Conservation (phyloP, 306 rosid genomes). For the Malus sylvestris region DNA sequence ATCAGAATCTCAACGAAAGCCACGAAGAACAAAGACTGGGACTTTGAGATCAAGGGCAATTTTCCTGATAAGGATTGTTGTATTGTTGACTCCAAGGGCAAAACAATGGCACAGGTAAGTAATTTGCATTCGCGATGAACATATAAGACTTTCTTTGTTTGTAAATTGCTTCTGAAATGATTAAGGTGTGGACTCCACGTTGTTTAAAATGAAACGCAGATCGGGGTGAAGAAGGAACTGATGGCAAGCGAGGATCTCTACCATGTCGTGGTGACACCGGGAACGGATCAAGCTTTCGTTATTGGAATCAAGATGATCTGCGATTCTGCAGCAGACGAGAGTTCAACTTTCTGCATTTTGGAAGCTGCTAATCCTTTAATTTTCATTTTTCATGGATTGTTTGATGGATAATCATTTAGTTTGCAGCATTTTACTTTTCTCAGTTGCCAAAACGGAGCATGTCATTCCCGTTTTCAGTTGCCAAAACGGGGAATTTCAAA, state of each 20-base stretch:
- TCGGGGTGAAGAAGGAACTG: constrained; percentile 29
- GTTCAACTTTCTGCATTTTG: constrained; percentile 5
- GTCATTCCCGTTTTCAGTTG: background rate
- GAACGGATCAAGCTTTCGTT: constrained; percentile 46
- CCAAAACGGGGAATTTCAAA: no score
- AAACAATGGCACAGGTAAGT: constrained; percentile 31
- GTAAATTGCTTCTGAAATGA: background rate
- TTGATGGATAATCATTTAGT: background rate
- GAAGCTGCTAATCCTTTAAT: background rate
- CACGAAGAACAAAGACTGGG: constrained; percentile 33
- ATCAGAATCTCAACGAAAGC: constrained; percentile 50
- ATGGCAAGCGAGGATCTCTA: constrained; percentile 38
- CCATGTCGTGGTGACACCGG: constrained; percentile 35
- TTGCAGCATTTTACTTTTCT: background rate
- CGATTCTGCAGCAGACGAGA: background rate
- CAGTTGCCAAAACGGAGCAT: background rate
- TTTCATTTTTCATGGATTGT: background rate
- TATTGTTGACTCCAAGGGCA: constrained; percentile 32
- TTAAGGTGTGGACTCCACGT: background rate
- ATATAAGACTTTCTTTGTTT: background rate
- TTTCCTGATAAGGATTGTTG: constrained; percentile 36
- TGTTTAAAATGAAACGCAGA: constrained; percentile 9
- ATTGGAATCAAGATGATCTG: constrained; percentile 22
- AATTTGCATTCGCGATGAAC: background rate
- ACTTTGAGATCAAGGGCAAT: constrained; percentile 34